Evolutionary conservation across 768 basidiomycete genomes (phyloP), one percentile per base, ranked within the genome.

Genomic region (Rhizopogon roseolus): DNA sequence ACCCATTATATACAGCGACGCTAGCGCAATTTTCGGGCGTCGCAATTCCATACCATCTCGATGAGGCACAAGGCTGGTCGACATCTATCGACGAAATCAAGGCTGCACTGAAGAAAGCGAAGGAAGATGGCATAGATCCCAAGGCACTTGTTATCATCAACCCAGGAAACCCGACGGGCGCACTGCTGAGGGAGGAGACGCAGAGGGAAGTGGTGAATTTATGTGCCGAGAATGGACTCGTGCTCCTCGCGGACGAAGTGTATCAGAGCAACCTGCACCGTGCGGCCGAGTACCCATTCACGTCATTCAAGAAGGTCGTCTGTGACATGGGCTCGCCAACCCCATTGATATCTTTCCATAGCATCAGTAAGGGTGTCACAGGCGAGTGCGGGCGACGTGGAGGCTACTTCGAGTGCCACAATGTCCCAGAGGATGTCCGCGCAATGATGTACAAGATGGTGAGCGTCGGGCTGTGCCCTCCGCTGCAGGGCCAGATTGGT

Each of bases 381-480:
- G 96, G 96, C 55, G 96, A 99, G 72, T 99, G 97, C 68, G 96
- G 97, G 2, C 79, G 96, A n/a, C 81, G 97, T 45, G 96, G 96
- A 34, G 96, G 95, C 3, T 99, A 97, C 76, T 95, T 96, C 62
- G 96, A 99, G 72, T 84, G 86, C 66, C 79, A 81, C 57, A 98
- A 98, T 72, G 73, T 99, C 60, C 66, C 77, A 11, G 76, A 84
- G 7, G 86, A 92, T 28, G 78, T 96, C 55, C 74, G 88, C 56
- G 92, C 89, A 14, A 81, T 90, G 66, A 81, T 98, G 49, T 98
- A 98, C 79, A 99, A 98, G 77, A 94, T 99, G 86, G 91, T 92
- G 51, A 86, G 82, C 61, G 90, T 98, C 52, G 79, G 80, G 3
- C 81, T 98, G 19, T 98, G 96, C 70, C 93, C 97, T 29, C 88